These are phyloP conservation scores for Cryphonectria japonica DNA, from an alignment of 2,329 filamentous ascomycete species.

Conservation along the genomic window DNA sequence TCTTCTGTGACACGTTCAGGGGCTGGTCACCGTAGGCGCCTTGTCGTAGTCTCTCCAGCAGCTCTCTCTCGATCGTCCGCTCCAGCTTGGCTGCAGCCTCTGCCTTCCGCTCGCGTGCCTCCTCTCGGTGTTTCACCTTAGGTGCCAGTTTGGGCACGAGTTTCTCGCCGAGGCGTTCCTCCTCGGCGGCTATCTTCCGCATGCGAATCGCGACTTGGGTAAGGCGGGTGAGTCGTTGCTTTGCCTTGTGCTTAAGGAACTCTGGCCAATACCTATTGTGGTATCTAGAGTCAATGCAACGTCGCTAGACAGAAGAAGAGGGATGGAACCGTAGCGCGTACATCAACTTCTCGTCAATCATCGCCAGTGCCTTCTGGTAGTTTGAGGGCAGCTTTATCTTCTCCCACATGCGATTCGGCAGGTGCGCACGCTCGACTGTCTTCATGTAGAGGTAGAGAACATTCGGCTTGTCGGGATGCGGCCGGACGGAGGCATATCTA, in stretches of 20 bases:
- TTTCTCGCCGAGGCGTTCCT: slow-evolving; percentile 85
- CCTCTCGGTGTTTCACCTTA: slow-evolving; percentile 80
- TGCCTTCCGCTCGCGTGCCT: slow-evolving; percentile 69
- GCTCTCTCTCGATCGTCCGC: slow-evolving; percentile 90
- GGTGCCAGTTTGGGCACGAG: slow-evolving; percentile 88
- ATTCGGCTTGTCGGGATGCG: slow-evolving; percentile 60
- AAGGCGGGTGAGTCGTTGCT: slow-evolving; percentile 89
- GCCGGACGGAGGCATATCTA: slow-evolving; percentile 88
- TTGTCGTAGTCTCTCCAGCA: slow-evolving; percentile 87
- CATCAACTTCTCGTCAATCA: slow-evolving; percentile 82
- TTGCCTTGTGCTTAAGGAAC: slow-evolving; percentile 91
- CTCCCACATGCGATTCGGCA: slow-evolving; percentile 94
- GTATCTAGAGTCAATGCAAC: not conserved
- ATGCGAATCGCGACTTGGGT: slow-evolving; percentile 87
- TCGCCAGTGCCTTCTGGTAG: slow-evolving; percentile 85
- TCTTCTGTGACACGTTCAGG: slow-evolving; percentile 89
- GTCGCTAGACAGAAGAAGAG: not conserved
- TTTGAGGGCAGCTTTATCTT: slow-evolving; percentile 87
- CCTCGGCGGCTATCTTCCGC: slow-evolving; percentile 83
- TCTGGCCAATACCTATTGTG: slow-evolving; percentile 69
- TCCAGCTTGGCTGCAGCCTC: slow-evolving; percentile 91
- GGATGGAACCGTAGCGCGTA: slow-evolving; percentile 52
- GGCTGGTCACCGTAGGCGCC: slow-evolving; percentile 95
- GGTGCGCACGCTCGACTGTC: slow-evolving; percentile 84
- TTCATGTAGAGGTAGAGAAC: slow-evolving; percentile 94